These are phyloP conservation scores for Dictyostelium capitatum DNA, from an alignment of 78 protist genomes.

Conservation along the genomic window DNA sequence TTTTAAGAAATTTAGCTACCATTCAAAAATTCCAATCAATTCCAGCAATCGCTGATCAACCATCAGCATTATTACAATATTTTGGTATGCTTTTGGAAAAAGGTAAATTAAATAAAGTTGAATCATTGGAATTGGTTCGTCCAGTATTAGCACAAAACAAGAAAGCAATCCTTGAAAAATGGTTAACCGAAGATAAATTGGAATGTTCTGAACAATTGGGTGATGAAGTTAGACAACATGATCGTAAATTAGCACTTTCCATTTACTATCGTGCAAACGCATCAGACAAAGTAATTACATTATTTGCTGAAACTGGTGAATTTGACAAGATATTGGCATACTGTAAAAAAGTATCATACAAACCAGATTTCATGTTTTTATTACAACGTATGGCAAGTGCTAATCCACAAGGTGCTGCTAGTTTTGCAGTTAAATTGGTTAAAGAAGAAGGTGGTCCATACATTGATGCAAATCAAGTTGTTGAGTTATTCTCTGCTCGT, in stretches of 20 bases:
- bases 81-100: conserved; percentile 96
- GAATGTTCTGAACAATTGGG: conserved; percentile 99
- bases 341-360: conserved; percentile 90
- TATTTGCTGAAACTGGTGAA: conserved; percentile 94
- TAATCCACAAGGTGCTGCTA: conserved; percentile 94
- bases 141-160: conserved; percentile 95
- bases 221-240: conserved; percentile 90
- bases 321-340: conserved; percentile 96
- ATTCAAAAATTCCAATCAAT: conserved; percentile 93
- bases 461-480: conserved; percentile 87
- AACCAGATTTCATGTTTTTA: conserved; percentile 88
- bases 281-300: conserved; percentile 93
- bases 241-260: conserved; percentile 91
- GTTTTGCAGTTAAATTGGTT: conserved; percentile 91
- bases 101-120: conserved; percentile 94
- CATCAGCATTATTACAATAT: conserved; percentile 96
- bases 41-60: conserved; percentile 85
- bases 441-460: conserved; percentile 87
- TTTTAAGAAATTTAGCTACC: conserved; percentile 95
- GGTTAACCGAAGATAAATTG: conserved; percentile 98
- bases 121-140: conserved; percentile 97
- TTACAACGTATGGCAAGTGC: conserved; percentile 82
- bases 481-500: conserved; percentile 93
- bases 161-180: conserved; percentile 92
- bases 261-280: conserved; percentile 93